Percentiles rank a stretch among this genome's conserved stretches.
These are phyloP conservation scores for Rhinocladiella mackenziei DNA, from an alignment of 2,329 filamentous ascomycete genomes.

Conservation along the genomic window DNA sequence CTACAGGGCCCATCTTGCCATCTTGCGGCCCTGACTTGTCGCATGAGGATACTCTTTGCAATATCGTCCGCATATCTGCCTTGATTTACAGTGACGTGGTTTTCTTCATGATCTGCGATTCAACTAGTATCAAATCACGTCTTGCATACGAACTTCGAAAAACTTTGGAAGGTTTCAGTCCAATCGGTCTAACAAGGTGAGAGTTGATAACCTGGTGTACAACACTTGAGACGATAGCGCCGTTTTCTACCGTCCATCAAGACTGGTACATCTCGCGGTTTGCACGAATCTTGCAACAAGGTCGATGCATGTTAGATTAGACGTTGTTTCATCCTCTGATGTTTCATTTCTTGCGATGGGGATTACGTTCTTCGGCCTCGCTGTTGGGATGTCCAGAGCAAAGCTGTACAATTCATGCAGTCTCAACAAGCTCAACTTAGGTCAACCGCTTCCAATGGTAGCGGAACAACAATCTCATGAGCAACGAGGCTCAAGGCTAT, in stretches of 20 bases:
- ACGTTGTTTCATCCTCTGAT: conserved; percentile 7
- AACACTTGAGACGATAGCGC: conserved; percentile 4
- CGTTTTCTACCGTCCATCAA: conserved; percentile 5
- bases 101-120: conserved; percentile 5
- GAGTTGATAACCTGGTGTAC: conserved; percentile 8
- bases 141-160: conserved; percentile 11
- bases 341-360: conserved; percentile 10
- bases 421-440: neutral
- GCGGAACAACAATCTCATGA: neutral
- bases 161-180: conserved; percentile 1
- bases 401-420: neutral
- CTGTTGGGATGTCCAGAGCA: conserved; percentile 7
- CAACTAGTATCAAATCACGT: conserved; percentile 3
- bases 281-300: neutral
- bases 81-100: conserved; percentile 13
- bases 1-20: conserved; percentile 4
- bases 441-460: neutral
- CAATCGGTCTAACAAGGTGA: no score
- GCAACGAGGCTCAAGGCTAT: no score
- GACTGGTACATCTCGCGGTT: conserved; percentile 7
- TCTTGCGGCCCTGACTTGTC: neutral
- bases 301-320: conserved; percentile 1
- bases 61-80: conserved; percentile 6
- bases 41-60: conserved; percentile 5
- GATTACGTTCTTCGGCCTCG: conserved; percentile 8